A percentile compares a stretch with the other conserved stretches of the same genome.
Conservation (phyloP, 768 basidiomycete species). For the Boletales sp. region DNA sequence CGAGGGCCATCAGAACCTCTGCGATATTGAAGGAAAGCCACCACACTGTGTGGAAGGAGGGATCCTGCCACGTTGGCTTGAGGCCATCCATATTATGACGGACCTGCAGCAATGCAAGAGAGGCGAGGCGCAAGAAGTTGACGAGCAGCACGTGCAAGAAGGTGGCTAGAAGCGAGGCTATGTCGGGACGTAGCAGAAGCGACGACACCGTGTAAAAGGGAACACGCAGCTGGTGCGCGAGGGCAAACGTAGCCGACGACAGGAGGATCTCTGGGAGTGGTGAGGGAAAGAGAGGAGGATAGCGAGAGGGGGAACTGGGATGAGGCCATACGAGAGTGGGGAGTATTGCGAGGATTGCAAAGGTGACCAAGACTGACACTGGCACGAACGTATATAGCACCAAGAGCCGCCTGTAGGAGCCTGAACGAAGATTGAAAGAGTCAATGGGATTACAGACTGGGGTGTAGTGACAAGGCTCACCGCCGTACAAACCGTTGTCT, state of each 20-base stretch:
- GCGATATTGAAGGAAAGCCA: constrained; percentile 70
- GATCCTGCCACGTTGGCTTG: constrained; percentile 50
- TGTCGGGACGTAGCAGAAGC: constrained; percentile 21
- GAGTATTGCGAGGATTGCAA: constrained; percentile 47
- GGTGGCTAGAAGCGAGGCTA: constrained; percentile 36
- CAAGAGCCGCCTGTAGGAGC: constrained; percentile 57
- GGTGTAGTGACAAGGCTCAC: constrained; percentile 27
- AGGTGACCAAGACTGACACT: constrained; percentile 45
- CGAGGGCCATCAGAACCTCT: constrained; percentile 60
- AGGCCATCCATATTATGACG: constrained; percentile 40
- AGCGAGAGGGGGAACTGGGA: constrained; percentile 34
- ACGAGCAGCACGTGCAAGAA: constrained; percentile 49
- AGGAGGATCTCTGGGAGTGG: constrained; percentile 65
- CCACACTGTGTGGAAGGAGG: constrained; percentile 67
- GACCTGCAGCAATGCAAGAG: constrained; percentile 51
- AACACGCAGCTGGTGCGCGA: constrained; percentile 31
- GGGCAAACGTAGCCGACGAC: constrained; percentile 51
- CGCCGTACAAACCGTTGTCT: constrained; percentile 47
- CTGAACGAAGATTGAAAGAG: constrained; percentile 31
- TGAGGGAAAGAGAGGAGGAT: constrained; percentile 50
- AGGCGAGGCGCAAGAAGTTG: constrained; percentile 51
- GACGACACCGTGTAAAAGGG: constrained; percentile 34
- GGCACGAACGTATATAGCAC: constrained; percentile 61
- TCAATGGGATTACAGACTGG: not conserved
- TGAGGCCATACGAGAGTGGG: constrained; percentile 49